Conservation (phyloP, 2,329 filamentous ascomycete species). For the Penicillium expansum region DNA sequence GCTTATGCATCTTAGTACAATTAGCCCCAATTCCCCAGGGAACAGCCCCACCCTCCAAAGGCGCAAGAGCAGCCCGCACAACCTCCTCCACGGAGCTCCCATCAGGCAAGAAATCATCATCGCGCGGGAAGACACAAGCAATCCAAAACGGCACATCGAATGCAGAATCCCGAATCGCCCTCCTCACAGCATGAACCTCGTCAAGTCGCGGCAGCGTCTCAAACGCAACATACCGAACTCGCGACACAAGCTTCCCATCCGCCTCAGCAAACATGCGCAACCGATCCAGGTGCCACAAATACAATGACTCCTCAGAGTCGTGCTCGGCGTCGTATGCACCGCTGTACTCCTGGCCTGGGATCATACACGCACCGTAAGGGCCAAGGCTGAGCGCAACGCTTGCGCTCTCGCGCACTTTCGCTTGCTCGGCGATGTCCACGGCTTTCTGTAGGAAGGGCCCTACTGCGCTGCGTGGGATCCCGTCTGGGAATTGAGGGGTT, state of each 20-base stretch:
- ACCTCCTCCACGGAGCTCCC: constrained; percentile 50
- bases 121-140: constrained; percentile 60
- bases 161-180: constrained; percentile 26
- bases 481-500: constrained; percentile 43
- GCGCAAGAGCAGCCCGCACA: constrained; percentile 38
- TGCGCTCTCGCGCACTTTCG: constrained; percentile 21
- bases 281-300: constrained; percentile 58
- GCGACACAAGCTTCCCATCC: constrained; percentile 34
- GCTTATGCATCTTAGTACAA: constrained; percentile 51
- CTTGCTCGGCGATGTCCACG: constrained; percentile 37
- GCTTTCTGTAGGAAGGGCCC: constrained; percentile 43
- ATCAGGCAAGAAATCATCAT: constrained; percentile 56
- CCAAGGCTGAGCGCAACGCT: constrained; percentile 58
- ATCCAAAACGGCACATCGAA: constrained; percentile 56
- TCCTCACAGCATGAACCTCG: constrained; percentile 57
- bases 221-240: constrained; percentile 57
- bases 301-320: constrained; percentile 45
- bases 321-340: constrained; percentile 58
- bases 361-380: constrained; percentile 66
- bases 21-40: constrained; percentile 68
- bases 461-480: constrained; percentile 44
- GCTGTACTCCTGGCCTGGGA: constrained; percentile 62
- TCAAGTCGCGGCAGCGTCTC: constrained; percentile 65
- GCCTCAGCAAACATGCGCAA: constrained; percentile 50
- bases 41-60: constrained; percentile 17